Evolutionary conservation across 2,329 filamentous ascomycete species (phyloP).

Genomic region (Eurotiales sp.): DNA sequence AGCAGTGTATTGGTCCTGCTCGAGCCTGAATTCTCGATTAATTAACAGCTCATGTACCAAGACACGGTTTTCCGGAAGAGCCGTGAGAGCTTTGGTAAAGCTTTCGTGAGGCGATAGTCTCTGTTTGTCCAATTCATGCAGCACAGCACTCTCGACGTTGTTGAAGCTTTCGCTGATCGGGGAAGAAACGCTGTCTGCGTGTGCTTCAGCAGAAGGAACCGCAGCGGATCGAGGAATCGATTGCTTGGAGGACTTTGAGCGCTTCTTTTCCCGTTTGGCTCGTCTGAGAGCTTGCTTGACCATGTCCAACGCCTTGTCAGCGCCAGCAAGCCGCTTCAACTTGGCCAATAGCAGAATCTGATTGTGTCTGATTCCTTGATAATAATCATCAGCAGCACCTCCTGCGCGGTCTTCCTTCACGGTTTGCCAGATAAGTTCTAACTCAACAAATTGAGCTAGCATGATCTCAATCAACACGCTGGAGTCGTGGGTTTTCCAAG

Average conservation of each 20-base stretch:
- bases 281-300: conserved; percentile 60
- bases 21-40: conserved; percentile 61
- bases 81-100: conserved; percentile 54
- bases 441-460: conserved; percentile 62
- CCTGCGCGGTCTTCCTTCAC: conserved; percentile 61
- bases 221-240: conserved; percentile 56
- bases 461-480: conserved; percentile 62
- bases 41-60: conserved; percentile 63
- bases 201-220: conserved; percentile 29
- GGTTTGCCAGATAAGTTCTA: conserved; percentile 65
- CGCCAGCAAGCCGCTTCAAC: conserved; percentile 59
- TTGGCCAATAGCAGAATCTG: conserved; percentile 60
- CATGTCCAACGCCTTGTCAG: conserved; percentile 57
- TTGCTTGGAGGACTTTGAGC: conserved; percentile 50
- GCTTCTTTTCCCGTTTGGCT: conserved; percentile 51
- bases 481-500: conserved; percentile 63
- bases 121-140: conserved; percentile 33
- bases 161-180: conserved; percentile 41
- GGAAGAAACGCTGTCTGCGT: conserved; percentile 36
- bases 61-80: conserved; percentile 58
- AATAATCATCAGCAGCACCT: conserved; percentile 60
- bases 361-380: conserved; percentile 62
- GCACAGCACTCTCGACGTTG: conserved; percentile 30
- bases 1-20: conserved; percentile 46
- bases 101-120: conserved; percentile 35